Evolutionary conservation across 176 grass and related monocot species (phyloP).

Genomic region (Coix lacrymajobi): DNA sequence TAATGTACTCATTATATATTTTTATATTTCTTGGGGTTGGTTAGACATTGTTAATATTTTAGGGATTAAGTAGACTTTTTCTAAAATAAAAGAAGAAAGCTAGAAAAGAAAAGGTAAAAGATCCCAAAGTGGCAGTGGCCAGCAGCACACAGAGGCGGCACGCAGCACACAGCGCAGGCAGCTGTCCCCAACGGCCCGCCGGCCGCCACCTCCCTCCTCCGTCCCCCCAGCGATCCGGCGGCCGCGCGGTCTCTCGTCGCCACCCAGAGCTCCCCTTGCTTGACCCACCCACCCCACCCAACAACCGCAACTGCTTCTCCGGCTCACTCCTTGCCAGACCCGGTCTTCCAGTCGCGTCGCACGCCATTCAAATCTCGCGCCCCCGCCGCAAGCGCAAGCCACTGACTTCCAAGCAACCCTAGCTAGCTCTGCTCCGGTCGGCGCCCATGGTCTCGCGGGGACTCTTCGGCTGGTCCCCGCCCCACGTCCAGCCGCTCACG

Average conservation of each 20-base stretch:
- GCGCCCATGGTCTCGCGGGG: conserved; percentile 78
- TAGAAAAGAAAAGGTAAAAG: no score
- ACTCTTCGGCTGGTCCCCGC: conserved; percentile 97
- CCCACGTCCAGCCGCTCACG: conserved; percentile 93
- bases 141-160: background rate
- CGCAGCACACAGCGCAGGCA: background rate
- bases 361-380: conserved; percentile 35
- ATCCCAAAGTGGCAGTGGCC: background rate
- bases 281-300: background rate
- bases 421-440: conserved; percentile 1
- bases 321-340: background rate
- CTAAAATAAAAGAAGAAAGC: no score
- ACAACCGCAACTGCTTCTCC: background rate
- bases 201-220: background rate
- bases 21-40: no score
- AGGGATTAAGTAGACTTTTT: no score
- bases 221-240: background rate
- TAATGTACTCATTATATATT: no score
- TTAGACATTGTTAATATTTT: no score
- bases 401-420: conserved; percentile 12
- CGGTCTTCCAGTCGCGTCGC: background rate
- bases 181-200: background rate
- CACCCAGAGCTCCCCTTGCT: background rate
- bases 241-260: background rate
- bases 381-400: background rate